Base-by-base conservation (phyloP, 257 asterid species). In the Salvia miltiorrhiza region DNA sequence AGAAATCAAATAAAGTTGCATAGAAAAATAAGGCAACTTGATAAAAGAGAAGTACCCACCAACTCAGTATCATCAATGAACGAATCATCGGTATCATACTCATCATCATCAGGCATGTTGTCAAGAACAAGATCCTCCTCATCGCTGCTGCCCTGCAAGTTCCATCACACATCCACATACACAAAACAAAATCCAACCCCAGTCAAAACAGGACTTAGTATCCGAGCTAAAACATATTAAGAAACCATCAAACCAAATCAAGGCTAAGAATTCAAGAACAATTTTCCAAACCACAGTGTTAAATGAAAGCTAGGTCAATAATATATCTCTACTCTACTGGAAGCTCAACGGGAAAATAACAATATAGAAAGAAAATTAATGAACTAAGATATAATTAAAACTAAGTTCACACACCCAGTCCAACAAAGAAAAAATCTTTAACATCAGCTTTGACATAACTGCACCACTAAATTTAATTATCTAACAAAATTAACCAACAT, bases 11-110 rank as follows among this genome's bases (percentile, higher is more conserved):
- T 45, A 11, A 17, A 71, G 63, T 32, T 23, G 17, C 12, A 12
- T 0, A 13, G 9, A 23, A 52, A 9, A 32, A 10, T 17, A 40
- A 26, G 60, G 24, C 53, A 45, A 70, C 19, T 9, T 50, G 26
- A 43, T 50, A 9, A 40, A 60, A 40, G 14, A 55, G 63, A 49
- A 69, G 79, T 39, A 80, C 96, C 47, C 61, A 89, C 97, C 94
- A 92, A 80, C 82, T 92, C 97, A 65, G 90, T 45, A 80, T 92
- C 97, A 65, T 89, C 96, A 49, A 92, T 89, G 76, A 92, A 92
- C 28, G 97, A 92, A 78, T 92, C 96, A 19, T 86, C 95, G 0
- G 97, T 92, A 74, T 92, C 97, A 59, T 92, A 92, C 71, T 92
- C 97, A 68, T 92, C 97, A 32, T 92, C 96, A 80, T 87, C 96